These are phyloP conservation scores for Holtermanniella nyarrowii DNA, from an alignment of 768 basidiomycete species.

Conservation along the genomic window DNA sequence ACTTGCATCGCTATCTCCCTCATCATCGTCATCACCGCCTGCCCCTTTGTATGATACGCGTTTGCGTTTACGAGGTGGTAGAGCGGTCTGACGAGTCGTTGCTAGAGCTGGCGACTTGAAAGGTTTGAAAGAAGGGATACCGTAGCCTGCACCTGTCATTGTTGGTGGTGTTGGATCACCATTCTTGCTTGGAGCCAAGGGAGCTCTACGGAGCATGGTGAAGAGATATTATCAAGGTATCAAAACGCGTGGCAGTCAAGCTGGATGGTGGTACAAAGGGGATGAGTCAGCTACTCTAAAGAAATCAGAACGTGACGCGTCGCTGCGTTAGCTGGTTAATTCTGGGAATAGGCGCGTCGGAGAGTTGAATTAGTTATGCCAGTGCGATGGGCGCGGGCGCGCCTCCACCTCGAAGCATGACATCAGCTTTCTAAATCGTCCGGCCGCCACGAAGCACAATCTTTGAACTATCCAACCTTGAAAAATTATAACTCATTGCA, in stretches of 20 bases:
- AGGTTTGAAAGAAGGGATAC: slow-evolving; percentile 32
- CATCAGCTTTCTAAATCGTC: no score
- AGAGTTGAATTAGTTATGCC: no score
- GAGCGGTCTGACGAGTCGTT: slow-evolving; percentile 14
- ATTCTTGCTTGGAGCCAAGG: slow-evolving; percentile 10
- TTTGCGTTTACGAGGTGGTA: slow-evolving; percentile 60
- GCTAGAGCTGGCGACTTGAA: slow-evolving; percentile 37
- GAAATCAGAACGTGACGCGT: neutral
- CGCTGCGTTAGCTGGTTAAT: neutral
- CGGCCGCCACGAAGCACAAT: no score
- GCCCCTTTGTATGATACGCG: slow-evolving; percentile 66
- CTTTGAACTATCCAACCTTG: no score
- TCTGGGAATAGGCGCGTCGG: no score
- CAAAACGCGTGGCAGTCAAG: neutral
- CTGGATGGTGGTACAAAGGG: neutral
- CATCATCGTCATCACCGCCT: slow-evolving; percentile 46
- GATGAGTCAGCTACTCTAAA: neutral
- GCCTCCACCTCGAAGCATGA: no score
- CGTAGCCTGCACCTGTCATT: slow-evolving; percentile 39
- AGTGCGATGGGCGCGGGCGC: no score
- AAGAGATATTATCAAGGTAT: neutral
- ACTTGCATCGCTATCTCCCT: slow-evolving; percentile 45
- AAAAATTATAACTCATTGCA: no score
- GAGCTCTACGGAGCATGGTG: slow-evolving; percentile 27
- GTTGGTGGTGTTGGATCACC: slow-evolving; percentile 30